Percentiles rank a stretch among this genome's conserved stretches.
These are phyloP conservation scores for Aurinia saxatilis DNA, from an alignment of 345 rosid genomes.

Conservation along the genomic window DNA sequence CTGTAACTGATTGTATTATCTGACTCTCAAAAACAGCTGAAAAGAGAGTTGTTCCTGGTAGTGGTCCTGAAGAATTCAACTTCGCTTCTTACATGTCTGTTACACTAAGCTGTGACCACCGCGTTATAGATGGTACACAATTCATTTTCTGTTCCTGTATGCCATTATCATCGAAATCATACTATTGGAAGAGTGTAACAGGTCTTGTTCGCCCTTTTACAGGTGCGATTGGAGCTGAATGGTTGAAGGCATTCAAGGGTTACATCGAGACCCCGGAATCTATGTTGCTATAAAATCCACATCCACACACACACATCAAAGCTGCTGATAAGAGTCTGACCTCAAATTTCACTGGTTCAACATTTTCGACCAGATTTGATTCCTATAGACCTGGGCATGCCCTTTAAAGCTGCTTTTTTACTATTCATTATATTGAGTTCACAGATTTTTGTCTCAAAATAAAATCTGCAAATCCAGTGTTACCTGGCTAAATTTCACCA, in stretches of 20 bases:
- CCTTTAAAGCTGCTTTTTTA: conserved; percentile 1
- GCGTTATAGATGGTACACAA: conserved; percentile 80
- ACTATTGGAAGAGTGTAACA: not conserved
- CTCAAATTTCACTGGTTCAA: not conserved
- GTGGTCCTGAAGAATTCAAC: conserved; percentile 53
- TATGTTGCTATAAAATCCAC: conserved; percentile 62
- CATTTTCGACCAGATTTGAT: conserved; percentile 7
- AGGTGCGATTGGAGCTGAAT: conserved; percentile 96
- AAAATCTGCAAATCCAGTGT: conserved; percentile 5
- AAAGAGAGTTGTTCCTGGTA: conserved; percentile 77
- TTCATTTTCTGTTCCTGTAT: not conserved
- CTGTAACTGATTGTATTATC: not conserved
- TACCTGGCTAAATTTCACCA: not conserved
- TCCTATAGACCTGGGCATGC: not conserved
- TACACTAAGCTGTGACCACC: conserved; percentile 95
- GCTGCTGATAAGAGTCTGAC: conserved; percentile 3
- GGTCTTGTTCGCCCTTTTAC: not conserved
- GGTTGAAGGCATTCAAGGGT: conserved; percentile 91
- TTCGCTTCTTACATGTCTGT: conserved; percentile 79
- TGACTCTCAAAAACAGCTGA: conserved; percentile 54
- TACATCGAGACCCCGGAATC: conserved; percentile 91
- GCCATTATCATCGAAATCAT: not conserved
- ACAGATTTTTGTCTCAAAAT: conserved; percentile 2
- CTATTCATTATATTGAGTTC: conserved; percentile 8
- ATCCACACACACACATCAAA: conserved; percentile 9